Evolutionary conservation across 352 stramenopile species (phyloP), one percentile per base, ranked within the genome.

Genomic region (Elongisporangium undulatum): DNA sequence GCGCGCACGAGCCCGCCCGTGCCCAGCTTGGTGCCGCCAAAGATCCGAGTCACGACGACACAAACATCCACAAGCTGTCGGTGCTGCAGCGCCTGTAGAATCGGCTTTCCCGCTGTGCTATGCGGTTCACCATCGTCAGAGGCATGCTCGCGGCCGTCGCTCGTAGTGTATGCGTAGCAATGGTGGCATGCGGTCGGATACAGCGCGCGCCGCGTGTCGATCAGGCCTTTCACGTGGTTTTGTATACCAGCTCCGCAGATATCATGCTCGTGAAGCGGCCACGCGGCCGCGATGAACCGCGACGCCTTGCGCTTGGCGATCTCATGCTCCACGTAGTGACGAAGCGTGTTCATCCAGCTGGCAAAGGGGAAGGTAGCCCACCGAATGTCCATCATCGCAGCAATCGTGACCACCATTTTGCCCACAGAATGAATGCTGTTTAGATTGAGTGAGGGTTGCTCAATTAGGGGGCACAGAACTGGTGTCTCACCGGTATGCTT

Each of bases 281-380:
- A 88, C 26, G 70, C 78, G 4, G 77, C 79, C 7, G 79, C 71
- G 63, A 92, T 90, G 71, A 93, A 93, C 59, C 84, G 82, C 45
- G 84, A 93, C 58, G 80, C 79, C 67, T 91, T 94, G 66, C 80
- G 82, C 75, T 94, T 94, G 21, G 71, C 77, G 60, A 85, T 85
- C 69, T 94, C 82, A 55, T 89, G 66, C 71, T 91, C 76, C 55
- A 92, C 64, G 16, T 72, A 69, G 45, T 62, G 58, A 24, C 67
- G 64, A 59, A 94, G 78, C 29, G 76, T 87, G 49, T 64, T 79
- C n/a, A 55, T 55, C 26, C 34, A 45, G 34, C 34, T 45, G 34
- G 34, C 8, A 15, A 1, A 9, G 4, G 34, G 3, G 26, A 38
- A 4, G 34, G 34, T 17, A 45, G 34, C 34, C 13, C 34, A 17